A percentile compares a stretch with the other conserved stretches of the same genome.
Evolutionary conservation across 2,329 filamentous ascomycete genomes (phyloP).

Genomic region (Geosmithia flava): DNA sequence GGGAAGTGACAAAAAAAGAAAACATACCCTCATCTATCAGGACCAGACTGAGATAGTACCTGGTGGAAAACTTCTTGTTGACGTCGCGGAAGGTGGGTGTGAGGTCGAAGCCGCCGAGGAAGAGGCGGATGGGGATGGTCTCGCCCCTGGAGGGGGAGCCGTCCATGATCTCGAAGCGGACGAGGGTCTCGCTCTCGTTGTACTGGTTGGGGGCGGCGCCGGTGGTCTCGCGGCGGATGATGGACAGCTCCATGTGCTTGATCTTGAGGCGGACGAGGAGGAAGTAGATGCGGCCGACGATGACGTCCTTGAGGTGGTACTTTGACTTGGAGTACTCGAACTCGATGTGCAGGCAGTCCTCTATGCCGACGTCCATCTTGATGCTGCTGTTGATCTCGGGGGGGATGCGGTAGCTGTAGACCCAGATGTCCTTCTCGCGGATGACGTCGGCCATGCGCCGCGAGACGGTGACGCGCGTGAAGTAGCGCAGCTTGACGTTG

Average conservation of each 20-base stretch:
- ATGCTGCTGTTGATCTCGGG: slow-evolving; percentile 97
- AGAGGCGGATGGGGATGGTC: slow-evolving; percentile 93
- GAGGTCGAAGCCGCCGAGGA: slow-evolving; percentile 93
- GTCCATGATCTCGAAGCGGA: slow-evolving; percentile 99
- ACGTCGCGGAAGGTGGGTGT: slow-evolving; percentile 98
- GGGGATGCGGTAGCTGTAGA: slow-evolving; percentile 95
- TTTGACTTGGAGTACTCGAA: slow-evolving; percentile 99
- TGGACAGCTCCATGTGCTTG: slow-evolving; percentile 98
- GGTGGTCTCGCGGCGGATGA: slow-evolving; percentile 93
- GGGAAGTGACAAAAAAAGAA: not conserved
- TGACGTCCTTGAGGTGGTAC: slow-evolving; percentile 98
- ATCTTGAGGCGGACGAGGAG: slow-evolving; percentile 95
- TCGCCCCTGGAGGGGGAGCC: slow-evolving; percentile 90
- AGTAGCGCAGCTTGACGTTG: slow-evolving; percentile 98
- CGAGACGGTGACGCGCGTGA: slow-evolving; percentile 91
- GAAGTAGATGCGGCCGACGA: slow-evolving; percentile 97
- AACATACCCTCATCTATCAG: slow-evolving; percentile 80
- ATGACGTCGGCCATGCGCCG: slow-evolving; percentile 96
- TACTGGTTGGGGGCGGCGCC: slow-evolving; percentile 97
- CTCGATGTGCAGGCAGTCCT: slow-evolving; percentile 98
- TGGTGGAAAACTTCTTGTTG: slow-evolving; percentile 98
- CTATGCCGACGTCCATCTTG: slow-evolving; percentile 99
- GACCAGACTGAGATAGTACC: slow-evolving; percentile 94
- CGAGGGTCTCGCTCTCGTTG: slow-evolving; percentile 96
- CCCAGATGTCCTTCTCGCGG: slow-evolving; percentile 98